Percentiles rank a stretch among this genome's conserved stretches.
These are phyloP conservation scores for Prunus mira DNA, from an alignment of 306 rosid genomes.

Conservation along the genomic window DNA sequence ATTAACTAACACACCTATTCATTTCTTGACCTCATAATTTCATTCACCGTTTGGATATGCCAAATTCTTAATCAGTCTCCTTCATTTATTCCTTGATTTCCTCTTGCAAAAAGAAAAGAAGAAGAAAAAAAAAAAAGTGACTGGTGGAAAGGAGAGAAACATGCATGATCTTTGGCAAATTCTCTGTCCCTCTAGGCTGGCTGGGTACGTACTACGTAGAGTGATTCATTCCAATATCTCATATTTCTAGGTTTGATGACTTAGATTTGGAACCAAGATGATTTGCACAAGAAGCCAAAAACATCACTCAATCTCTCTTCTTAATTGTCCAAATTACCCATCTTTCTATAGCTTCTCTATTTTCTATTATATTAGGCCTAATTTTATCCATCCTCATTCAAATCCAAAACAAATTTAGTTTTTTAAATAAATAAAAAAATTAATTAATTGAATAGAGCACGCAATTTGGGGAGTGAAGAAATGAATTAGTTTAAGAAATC, in stretches of 20 bases:
- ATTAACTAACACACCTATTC: background rate
- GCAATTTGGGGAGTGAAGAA: background rate
- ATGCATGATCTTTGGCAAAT: background rate
- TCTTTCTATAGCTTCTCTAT: background rate
- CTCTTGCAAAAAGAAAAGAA: background rate
- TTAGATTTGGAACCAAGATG: background rate
- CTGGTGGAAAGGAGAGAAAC: slow-evolving; percentile 9
- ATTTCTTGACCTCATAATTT: background rate
- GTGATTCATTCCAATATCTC: background rate
- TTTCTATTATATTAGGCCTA: no score
- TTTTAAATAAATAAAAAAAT: no score
- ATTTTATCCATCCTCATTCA: no score
- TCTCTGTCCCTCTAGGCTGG: slow-evolving; percentile 1
- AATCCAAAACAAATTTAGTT: no score
- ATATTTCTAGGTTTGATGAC: background rate
- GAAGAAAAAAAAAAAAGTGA: background rate
- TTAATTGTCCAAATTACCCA: background rate
- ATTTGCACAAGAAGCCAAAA: background rate
- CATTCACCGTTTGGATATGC: background rate
- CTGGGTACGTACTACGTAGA: no score
- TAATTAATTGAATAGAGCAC: background rate
- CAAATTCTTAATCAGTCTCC: slow-evolving; percentile 1
- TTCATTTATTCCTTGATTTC: slow-evolving; percentile 26
- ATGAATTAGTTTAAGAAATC: slow-evolving; percentile 2
- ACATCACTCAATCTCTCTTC: background rate